A percentile compares a stretch with the other conserved stretches of the same genome.
Evolutionary conservation across 139 green algal species (phyloP).

Genomic region (Pycnococcus provasolii): DNA sequence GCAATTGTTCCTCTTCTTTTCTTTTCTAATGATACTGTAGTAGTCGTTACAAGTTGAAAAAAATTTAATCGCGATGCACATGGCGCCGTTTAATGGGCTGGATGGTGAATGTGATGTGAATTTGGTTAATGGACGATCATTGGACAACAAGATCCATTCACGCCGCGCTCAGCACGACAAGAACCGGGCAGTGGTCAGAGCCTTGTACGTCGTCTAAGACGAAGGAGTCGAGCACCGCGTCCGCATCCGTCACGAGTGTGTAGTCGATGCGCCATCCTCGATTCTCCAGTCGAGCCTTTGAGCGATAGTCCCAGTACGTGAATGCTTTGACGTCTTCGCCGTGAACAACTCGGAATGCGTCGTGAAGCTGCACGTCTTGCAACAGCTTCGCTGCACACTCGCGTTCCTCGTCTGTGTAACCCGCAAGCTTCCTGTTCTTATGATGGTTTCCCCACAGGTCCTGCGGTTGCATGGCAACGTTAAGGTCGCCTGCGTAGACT

Average conservation of each 20-base stretch:
- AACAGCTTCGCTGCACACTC: neutral
- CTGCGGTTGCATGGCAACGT: slow-evolving; percentile 8
- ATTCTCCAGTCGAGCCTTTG: neutral
- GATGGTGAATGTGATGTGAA: too few relatives aligned
- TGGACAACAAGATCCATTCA: too few relatives aligned
- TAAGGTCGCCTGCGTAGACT: slow-evolving; percentile 4
- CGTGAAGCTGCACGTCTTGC: neutral
- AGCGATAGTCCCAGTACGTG: slow-evolving; percentile 9
- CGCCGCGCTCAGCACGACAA: too few relatives aligned
- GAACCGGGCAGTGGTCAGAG: slow-evolving; percentile 4
- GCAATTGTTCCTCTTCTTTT: too few relatives aligned
- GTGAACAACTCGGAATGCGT: slow-evolving; percentile 2
- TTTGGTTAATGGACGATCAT: too few relatives aligned
- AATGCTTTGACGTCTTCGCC: neutral
- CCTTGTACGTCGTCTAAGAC: neutral
- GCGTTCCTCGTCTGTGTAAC: slow-evolving; percentile 8
- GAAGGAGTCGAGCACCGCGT: neutral
- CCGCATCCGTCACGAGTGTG: neutral
- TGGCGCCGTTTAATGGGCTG: too few relatives aligned
- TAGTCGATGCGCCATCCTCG: slow-evolving; percentile 10
- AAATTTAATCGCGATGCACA: too few relatives aligned
- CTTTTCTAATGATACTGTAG: too few relatives aligned
- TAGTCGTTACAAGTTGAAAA: too few relatives aligned
- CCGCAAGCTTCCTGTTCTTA: neutral
- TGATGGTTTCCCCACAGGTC: slow-evolving; percentile 8